These are phyloP conservation scores for Fagus sylvatica DNA, from an alignment of 306 rosid species.

Conservation along the genomic window DNA sequence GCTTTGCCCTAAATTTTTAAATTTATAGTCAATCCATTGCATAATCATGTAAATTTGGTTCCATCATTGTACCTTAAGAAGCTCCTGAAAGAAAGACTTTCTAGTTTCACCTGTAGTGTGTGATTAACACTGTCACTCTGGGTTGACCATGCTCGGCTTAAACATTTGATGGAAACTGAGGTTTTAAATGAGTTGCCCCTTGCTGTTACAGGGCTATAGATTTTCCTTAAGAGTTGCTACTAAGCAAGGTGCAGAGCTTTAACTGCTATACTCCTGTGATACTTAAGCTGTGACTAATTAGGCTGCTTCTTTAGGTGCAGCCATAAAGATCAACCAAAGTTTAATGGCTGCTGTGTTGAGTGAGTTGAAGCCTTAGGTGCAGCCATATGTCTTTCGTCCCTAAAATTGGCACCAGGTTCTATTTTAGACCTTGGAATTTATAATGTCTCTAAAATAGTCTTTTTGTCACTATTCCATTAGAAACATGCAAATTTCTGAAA, in stretches of 20 bases:
- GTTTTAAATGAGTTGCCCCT: neutral
- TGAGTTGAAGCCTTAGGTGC: neutral
- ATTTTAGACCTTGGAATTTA: too few relatives aligned
- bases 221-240: neutral
- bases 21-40: slow-evolving; percentile 7
- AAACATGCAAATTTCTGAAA: too few relatives aligned
- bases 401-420: too few relatives aligned
- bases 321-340: neutral
- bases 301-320: neutral
- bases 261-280: neutral
- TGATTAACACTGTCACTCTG: neutral
- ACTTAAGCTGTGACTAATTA: neutral
- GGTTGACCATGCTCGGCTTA: neutral
- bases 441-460: too few relatives aligned
- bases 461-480: too few relatives aligned
- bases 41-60: neutral
- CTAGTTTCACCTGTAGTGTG: neutral
- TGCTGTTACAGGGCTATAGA: neutral
- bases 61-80: neutral
- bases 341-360: neutral
- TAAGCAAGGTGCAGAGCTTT: neutral
- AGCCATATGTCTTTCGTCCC: too few relatives aligned
- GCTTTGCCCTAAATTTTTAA: slow-evolving; percentile 18
- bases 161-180: neutral
- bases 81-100: neutral